phyloP scores from a whole-genome alignment of 1,139 yeast genomes.

The Candida dubliniensis region DNA sequence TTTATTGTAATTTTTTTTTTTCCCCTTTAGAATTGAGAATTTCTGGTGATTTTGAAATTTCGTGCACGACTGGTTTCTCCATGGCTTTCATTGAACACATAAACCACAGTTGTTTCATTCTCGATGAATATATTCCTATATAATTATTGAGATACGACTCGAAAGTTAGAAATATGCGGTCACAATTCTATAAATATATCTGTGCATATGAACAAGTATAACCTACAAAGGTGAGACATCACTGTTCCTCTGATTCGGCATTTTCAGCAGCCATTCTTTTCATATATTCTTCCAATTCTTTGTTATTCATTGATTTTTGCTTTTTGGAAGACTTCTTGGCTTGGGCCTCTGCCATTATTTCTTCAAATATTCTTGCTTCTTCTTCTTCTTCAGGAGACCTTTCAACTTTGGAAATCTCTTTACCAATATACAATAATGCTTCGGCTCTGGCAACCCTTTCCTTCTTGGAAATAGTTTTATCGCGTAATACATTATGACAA shows the following conservation, averaged over 20 bases:
- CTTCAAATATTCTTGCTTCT: conserved; percentile 75
- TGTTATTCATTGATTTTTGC: conserved; percentile 15
- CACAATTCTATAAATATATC: background rate
- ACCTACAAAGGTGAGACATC: background rate
- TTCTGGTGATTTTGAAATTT: no score
- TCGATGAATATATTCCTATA: no score
- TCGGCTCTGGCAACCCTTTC: conserved; percentile 59
- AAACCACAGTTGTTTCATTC: no score
- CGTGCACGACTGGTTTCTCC: no score
- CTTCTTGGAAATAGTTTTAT: conserved; percentile 52
- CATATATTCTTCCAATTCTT: conserved; percentile 25
- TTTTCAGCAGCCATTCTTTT: conserved; percentile 19
- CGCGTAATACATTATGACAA: conserved; percentile 58
- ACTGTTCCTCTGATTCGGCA: conserved; percentile 10
- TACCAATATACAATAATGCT: conserved; percentile 58
- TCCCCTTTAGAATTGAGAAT: no score
- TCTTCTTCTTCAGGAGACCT: conserved; percentile 72
- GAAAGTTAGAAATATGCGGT: background rate
- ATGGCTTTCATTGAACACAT: no score
- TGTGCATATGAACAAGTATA: no score
- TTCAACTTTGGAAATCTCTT: conserved; percentile 52
- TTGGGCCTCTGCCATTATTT: conserved; percentile 67
- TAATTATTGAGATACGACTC: no score
- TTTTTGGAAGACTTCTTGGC: conserved; percentile 44
- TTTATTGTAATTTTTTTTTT: no score